These are phyloP conservation scores for Phytophthora macrochlamydospora DNA, from an alignment of 352 stramenopile species.

Conservation along the genomic window DNA sequence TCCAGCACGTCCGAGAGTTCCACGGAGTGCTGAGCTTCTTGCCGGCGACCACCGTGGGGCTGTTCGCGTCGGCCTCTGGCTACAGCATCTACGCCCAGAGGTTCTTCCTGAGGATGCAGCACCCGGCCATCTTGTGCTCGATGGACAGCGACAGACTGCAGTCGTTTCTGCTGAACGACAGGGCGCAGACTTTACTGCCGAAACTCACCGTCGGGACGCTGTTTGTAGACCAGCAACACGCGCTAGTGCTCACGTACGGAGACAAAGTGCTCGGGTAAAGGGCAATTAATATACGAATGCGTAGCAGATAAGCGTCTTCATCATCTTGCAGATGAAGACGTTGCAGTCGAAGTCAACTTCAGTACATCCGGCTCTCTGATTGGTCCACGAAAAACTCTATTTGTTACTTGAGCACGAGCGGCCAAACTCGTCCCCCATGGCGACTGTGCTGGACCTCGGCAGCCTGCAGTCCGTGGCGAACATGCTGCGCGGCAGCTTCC, in stretches of 20 bases:
- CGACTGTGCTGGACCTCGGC: slow-evolving; percentile 61
- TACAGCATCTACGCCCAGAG: slow-evolving; percentile 82
- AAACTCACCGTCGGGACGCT: slow-evolving; percentile 65
- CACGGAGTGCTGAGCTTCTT: slow-evolving; percentile 68
- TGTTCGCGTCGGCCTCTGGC: slow-evolving; percentile 77
- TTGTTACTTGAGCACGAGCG: background rate
- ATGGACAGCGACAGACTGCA: slow-evolving; percentile 49
- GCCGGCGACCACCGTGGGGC: slow-evolving; percentile 44
- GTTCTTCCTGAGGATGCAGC: slow-evolving; percentile 72
- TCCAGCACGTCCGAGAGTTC: slow-evolving; percentile 76
- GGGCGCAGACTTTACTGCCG: slow-evolving; percentile 57
- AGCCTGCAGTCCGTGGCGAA: slow-evolving; percentile 66
- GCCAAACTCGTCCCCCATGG: slow-evolving; percentile 35
- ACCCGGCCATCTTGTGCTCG: slow-evolving; percentile 65
- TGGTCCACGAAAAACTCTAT: background rate
- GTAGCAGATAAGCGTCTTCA: no score
- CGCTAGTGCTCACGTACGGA: slow-evolving; percentile 77
- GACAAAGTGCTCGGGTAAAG: slow-evolving; percentile 57
- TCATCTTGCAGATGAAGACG: no score
- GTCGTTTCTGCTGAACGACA: slow-evolving; percentile 71
- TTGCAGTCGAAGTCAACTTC: background rate
- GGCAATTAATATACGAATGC: no score
- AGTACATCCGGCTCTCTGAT: background rate
- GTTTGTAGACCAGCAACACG: slow-evolving; percentile 69
- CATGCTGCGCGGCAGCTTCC: slow-evolving; percentile 66